Base-by-base conservation (phyloP, 306 rosid species). In the Rosa lucieae region DNA sequence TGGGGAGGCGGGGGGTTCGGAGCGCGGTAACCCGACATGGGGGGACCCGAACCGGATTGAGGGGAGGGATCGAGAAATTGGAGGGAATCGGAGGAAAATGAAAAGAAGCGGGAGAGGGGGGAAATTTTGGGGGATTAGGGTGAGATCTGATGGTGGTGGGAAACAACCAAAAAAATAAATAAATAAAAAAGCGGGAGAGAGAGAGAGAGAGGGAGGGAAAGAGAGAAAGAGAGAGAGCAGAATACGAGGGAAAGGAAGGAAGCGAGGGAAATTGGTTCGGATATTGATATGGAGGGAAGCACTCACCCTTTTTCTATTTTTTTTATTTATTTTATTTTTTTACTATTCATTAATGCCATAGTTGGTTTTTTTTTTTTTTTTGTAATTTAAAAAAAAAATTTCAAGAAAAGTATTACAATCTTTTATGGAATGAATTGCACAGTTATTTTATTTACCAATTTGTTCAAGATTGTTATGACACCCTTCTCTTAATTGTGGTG, bases 211-310 rank as follows among this genome's bases (percentile, higher is more conserved):
- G 61, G 78, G 86, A 90, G 90, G 90, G 83, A 92, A 20, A 61
- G 97, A 91, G 97, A 92, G 93, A 94, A 87, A 26, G 85, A 37
- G 2, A 58, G 83, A 78, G 82, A 32, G 37, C 37, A 32, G 37
- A 32, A 32, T 32, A 32, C 37, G 37, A 32, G 37, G 37, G 37
- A 32, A 32, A 32, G 37, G 37, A 32, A 32, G 37, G 37, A 32
- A 32, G 37, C 91, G 98, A 89, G 98, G 94, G 94, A 94, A 94
- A 88, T 92, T 86, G 91, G 95, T 59, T 69, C 7, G 23, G 48
- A 37, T 58, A 29, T 26, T 20, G 39, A 61, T 52, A 20, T 39
- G 37, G 32, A 67, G 48, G 72, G 23, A 68, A 39, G 46, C 29
- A 17, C 72, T 39, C 5, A 5, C 81, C 5, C 6, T 4, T 17